These are phyloP conservation scores for Ganoderma resinaceum DNA, from an alignment of 1,284 basidiomycete genomes.

Conservation along the genomic window DNA sequence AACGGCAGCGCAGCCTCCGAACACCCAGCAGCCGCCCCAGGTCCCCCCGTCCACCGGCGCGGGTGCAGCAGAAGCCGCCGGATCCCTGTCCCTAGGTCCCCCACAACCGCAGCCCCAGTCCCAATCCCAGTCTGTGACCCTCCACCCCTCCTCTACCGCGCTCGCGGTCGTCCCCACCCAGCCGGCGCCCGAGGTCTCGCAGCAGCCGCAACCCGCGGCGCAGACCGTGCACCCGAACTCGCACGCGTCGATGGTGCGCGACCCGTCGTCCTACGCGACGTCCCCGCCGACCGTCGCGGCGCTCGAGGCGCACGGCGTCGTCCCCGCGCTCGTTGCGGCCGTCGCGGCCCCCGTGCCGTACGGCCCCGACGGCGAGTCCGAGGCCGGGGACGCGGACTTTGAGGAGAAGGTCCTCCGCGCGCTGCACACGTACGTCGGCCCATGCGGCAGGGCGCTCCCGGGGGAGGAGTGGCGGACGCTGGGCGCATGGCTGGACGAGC, in stretches of 20 bases:
- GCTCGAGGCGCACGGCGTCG: conserved; percentile 53
- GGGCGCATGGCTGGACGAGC: conserved; percentile 40
- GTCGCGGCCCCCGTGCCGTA: conserved; percentile 64
- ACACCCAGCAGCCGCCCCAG: conserved; percentile 24
- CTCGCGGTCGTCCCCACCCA: neutral
- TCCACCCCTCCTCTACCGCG: conserved; percentile 23
- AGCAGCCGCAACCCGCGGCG: conserved; percentile 41
- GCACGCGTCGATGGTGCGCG: conserved; percentile 63
- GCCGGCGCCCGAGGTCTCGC: conserved; percentile 43
- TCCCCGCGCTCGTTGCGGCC: conserved; percentile 48
- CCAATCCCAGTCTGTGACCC: conserved; percentile 21
- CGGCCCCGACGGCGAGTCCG: conserved; percentile 74
- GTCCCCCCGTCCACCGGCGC: conserved; percentile 4
- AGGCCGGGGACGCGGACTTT: conserved; percentile 73
- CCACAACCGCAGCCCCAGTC: conserved; percentile 5
- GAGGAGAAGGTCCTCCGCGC: conserved; percentile 81
- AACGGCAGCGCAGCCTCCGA: conserved; percentile 9
- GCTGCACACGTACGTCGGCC: conserved; percentile 60
- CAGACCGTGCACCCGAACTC: conserved; percentile 65
- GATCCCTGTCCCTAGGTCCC: neutral
- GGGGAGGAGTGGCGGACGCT: conserved; percentile 51
- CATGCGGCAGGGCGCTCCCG: conserved; percentile 51
- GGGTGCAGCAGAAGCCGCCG: neutral
- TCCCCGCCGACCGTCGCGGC: conserved; percentile 55
- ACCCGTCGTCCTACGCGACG: conserved; percentile 48